Evolutionary conservation across 352 stramenopile species (phyloP).

Genomic region (Globisporangium cystogenes): DNA sequence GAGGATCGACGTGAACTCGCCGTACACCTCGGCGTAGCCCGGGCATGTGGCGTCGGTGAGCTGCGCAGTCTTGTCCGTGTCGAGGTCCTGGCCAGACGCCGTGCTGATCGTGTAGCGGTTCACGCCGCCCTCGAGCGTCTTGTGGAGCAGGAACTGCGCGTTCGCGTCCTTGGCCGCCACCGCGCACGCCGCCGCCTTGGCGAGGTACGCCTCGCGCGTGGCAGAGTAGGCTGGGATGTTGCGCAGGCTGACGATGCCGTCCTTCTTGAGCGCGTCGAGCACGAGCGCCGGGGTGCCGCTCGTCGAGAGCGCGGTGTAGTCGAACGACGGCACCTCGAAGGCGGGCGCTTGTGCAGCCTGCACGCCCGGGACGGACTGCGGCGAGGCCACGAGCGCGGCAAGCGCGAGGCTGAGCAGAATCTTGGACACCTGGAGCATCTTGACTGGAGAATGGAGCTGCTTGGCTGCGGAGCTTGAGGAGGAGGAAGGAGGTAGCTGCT

Average conservation of each 20-base stretch:
- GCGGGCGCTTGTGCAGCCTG: slow-evolving; percentile 12
- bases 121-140: slow-evolving; percentile 57
- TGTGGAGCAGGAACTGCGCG: slow-evolving; percentile 43
- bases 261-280: slow-evolving; percentile 45
- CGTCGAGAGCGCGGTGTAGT: slow-evolving; percentile 34
- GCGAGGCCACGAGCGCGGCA: background rate
- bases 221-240: slow-evolving; percentile 52
- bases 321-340: slow-evolving; percentile 49
- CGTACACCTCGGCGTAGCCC: slow-evolving; percentile 31
- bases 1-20: slow-evolving; percentile 34
- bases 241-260: slow-evolving; percentile 62
- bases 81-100: slow-evolving; percentile 29
- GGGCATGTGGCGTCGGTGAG: slow-evolving; percentile 27
- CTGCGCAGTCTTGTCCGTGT: slow-evolving; percentile 10
- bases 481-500: background rate
- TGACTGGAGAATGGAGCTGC: no score
- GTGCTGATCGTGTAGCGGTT: slow-evolving; percentile 71
- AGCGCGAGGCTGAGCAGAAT: slow-evolving; percentile 9
- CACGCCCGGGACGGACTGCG: background rate
- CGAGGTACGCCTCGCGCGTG: slow-evolving; percentile 38
- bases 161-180: slow-evolving; percentile 19
- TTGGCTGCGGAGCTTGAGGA: no score
- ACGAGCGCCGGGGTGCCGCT: slow-evolving; percentile 28
- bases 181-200: slow-evolving; percentile 41
- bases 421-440: slow-evolving; percentile 10